Base-by-base conservation (phyloP, 345 rosid genomes). In the Nephelium lappaceum region DNA sequence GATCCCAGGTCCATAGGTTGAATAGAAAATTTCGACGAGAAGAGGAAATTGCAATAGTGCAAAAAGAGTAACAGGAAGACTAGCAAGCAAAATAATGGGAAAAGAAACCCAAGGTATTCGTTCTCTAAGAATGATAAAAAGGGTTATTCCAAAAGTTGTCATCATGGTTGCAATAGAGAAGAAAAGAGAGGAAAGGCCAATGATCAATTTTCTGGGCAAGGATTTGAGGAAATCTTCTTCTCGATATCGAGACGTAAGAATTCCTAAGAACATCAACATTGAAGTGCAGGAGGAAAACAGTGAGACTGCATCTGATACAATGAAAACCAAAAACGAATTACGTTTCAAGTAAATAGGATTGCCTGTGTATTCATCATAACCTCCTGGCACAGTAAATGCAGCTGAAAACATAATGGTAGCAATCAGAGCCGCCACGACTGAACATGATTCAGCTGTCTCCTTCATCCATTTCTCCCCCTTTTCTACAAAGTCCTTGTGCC, bases 91-190 rank as follows among this genome's bases (percentile, higher is more conserved):
- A 66, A 84, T 66, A 39, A 92, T 86, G 1, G 90, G 91, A 47
- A 85, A 76, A 2, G 74, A 72, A 69, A 85, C 65, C 93, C 90
- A 92, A 0, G 79, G 0, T 2, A 86, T 67, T 11, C 81, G 62
- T 4, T 58, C 43, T 4, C 31, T 77, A 51, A 90, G 80, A 42
- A 85, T 45, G 21, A 85, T 71, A 10, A 19, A 78, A n/a, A 92
- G 80, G 5, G 91, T 73, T 12, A 82, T 63, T n/a, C 86, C 89
- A 71, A 88, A 92, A 19, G 88, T 81, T 31, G 86, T 73, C 91
- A 92, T 90, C 97, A 92, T 92, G 0, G 93, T 87, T 58, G 89
- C 91, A 55, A 92, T 84, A 0, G 97, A 92, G 68, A 92, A 84
- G 83, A 92, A 92, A 21, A 92, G 87, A 63, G 87, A 64, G 1